Base-by-base conservation (phyloP, 2,329 filamentous ascomycete species). In the Aspergillus fumigatus region DNA sequence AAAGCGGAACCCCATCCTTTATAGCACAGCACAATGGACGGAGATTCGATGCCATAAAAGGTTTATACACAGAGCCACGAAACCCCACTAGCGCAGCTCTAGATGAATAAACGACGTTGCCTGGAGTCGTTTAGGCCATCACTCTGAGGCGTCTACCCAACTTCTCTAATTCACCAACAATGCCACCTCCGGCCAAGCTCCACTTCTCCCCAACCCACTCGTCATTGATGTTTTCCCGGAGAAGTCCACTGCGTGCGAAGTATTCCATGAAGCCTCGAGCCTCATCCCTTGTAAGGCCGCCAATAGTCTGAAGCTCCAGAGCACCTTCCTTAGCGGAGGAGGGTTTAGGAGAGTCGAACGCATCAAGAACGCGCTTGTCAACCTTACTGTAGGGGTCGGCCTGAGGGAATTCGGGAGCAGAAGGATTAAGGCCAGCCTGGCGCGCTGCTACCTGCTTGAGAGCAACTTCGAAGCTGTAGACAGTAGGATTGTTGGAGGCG, bases 231-330 rank as follows among this genome's bases (percentile, higher is more conserved):
- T 79, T 80, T 59, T 83, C 79, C 61, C 89, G 84, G 69, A 96
- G 72, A 70, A 96, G 80, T 11, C 93, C 94, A 72, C 90, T 95
- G 38, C 84, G 85, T 4, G 90, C 92, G 81, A 93, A 97, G 77
- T 97, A 97, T 78, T 97, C 92, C 85, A 97, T 88, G 65, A 96
- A 79, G 0, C 85, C 82, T 58, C 88, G 84, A 10, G 90, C 86
- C 76, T 97, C 93, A 1, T 81, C 76, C 74, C 87, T 89, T 65
- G 79, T 87, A 63, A 97, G 67, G 8, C 90, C 88, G 45, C 82
- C 80, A 21, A 96, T 70, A 21, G 83, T 80, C 64, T 80, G 73
- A 3, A 83, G 70, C 32, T 79, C 74, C 11, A 83, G 71, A 7
- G 70, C 70, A 45, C 63, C 62, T 40, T 68, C 68, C 58, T 68